Percentiles rank a stretch among this genome's conserved stretches.
phyloP scores from a whole-genome alignment of 2,329 filamentous ascomycete species.

The Alternaria postmessia region DNA sequence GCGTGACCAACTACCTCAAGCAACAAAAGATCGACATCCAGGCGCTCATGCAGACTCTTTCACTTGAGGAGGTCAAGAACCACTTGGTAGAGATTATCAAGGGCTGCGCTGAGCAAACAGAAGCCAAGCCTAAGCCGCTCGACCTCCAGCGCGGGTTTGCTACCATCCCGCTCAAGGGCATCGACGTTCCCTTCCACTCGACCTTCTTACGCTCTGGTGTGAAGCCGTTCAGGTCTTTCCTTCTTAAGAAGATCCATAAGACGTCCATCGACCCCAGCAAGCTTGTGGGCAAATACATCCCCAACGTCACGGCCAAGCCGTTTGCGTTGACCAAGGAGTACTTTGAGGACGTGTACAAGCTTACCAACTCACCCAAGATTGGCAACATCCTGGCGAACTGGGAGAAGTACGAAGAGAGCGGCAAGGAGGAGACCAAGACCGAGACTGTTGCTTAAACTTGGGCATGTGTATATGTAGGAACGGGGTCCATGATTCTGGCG shows the following conservation, averaged over 20 bases:
- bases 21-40: slow-evolving; percentile 97
- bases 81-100: slow-evolving; percentile 91
- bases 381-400: slow-evolving; percentile 82
- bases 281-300: slow-evolving; percentile 97
- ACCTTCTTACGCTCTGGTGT: slow-evolving; percentile 98
- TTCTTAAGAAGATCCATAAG: slow-evolving; percentile 99
- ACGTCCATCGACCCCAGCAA: slow-evolving; percentile 97
- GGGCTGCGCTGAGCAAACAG: slow-evolving; percentile 84
- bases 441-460: slow-evolving; percentile 28
- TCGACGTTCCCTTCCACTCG: slow-evolving; percentile 98
- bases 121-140: slow-evolving; percentile 86
- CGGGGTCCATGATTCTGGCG: slow-evolving; percentile 1
- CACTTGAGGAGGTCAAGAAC: slow-evolving; percentile 88
- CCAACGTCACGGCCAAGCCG: slow-evolving; percentile 95
- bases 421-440: slow-evolving; percentile 36
- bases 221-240: slow-evolving; percentile 97
- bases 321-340: slow-evolving; percentile 98
- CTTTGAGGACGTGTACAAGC: slow-evolving; percentile 96
- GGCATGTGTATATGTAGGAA: neutral
- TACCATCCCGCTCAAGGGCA: slow-evolving; percentile 94
- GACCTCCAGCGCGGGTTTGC: slow-evolving; percentile 94
- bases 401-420: slow-evolving; percentile 60
- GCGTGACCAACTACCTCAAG: slow-evolving; percentile 95
- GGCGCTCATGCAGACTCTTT: slow-evolving; percentile 83
- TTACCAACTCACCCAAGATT: slow-evolving; percentile 84